A percentile compares a stretch with the other conserved stretches of the same genome.
Evolutionary conservation across 768 basidiomycete species (phyloP).

Genomic region (Suillus fuscotomentosus): DNA sequence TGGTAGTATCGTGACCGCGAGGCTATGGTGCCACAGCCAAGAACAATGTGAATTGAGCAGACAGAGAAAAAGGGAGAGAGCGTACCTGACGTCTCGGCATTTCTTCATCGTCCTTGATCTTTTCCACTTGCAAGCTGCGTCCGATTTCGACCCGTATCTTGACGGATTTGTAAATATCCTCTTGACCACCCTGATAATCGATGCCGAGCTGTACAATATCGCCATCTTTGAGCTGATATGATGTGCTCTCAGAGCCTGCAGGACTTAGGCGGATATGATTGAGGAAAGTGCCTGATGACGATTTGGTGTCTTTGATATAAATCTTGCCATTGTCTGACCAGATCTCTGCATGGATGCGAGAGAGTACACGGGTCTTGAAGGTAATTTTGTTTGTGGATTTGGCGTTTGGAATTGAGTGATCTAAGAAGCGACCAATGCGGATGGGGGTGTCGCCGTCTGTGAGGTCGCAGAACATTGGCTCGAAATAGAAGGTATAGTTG

Average conservation of each 20-base stretch:
- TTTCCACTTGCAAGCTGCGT: constrained; percentile 77
- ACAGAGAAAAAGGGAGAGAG: neutral
- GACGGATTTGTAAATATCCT: constrained; percentile 95
- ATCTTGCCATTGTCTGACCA: constrained; percentile 74
- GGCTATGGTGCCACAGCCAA: too few species aligned
- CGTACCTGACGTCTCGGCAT: too few species aligned
- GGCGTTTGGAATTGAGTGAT: too few species aligned
- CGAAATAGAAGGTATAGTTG: too few species aligned
- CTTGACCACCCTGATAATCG: constrained; percentile 98
- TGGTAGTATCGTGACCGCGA: too few species aligned
- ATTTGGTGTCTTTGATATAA: constrained; percentile 92
- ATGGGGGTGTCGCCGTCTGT: too few species aligned
- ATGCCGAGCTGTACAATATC: constrained; percentile 96
- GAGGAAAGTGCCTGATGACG: constrained; percentile 88
- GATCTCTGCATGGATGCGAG: constrained; percentile 95
- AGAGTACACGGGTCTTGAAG: too few species aligned
- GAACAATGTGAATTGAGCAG: too few species aligned
- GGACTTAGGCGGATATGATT: constrained; percentile 90
- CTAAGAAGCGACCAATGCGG: too few species aligned
- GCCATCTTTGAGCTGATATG: constrained; percentile 84
- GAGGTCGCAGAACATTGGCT: too few species aligned
- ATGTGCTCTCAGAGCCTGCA: constrained; percentile 77
- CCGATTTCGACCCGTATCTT: constrained; percentile 92
- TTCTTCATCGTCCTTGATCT: too few species aligned
- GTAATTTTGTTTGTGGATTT: too few species aligned